Percentiles rank a stretch among this genome's conserved stretches.
phyloP scores from a whole-genome alignment of 176 grass and related monocot genomes.

The Saccharum officinarum region DNA sequence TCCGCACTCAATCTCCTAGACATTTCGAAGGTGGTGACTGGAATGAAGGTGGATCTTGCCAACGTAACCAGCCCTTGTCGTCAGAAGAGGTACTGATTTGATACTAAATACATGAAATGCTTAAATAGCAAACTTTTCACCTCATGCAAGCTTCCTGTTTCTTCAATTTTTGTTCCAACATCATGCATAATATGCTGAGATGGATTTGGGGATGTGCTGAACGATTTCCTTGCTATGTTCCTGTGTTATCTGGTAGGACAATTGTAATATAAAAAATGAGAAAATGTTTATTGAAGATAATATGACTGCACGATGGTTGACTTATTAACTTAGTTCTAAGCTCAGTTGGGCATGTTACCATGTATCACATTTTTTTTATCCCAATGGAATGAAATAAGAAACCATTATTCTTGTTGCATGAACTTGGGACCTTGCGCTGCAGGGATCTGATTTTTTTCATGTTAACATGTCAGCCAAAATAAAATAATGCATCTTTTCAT shows the following conservation, averaged over 20 bases:
- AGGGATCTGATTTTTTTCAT: background rate
- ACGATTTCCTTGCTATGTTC: background rate
- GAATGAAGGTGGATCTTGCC: constrained; percentile 81
- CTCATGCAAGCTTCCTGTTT: background rate
- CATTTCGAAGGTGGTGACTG: constrained; percentile 98
- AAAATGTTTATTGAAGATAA: background rate
- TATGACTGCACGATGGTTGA: background rate
- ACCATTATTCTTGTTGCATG: background rate
- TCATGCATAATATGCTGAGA: constrained; percentile 2
- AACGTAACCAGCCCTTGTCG: constrained; percentile 48
- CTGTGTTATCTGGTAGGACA: background rate
- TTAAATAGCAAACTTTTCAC: constrained; percentile 3
- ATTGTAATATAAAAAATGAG: background rate
- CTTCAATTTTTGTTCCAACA: background rate
- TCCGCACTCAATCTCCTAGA: constrained; percentile 84
- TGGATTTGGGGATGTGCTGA: background rate
- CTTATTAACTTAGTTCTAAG: background rate
- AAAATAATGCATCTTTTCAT: background rate
- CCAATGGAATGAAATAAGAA: background rate
- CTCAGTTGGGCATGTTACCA: background rate
- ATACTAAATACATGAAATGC: background rate
- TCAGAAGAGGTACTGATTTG: constrained; percentile 48
- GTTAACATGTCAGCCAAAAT: background rate
- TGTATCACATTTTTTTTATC: background rate
- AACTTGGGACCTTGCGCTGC: background rate